Conservation (phyloP, 2,329 filamentous ascomycete species). For the Alternaria viburni region DNA sequence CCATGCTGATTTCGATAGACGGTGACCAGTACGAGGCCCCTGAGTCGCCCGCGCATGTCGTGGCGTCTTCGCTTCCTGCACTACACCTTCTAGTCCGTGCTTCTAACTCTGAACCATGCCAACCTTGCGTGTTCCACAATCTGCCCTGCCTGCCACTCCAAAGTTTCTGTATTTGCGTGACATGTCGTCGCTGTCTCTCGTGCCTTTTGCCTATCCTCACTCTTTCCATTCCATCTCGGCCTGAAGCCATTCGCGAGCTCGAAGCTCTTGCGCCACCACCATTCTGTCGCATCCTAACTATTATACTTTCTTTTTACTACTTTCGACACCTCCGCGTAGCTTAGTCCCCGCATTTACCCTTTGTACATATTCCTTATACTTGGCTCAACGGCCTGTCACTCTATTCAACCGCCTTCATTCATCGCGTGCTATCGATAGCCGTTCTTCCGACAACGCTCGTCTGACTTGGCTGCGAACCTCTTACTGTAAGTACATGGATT, state of each 20-base stretch:
- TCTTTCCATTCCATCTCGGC: slow-evolving; percentile 19
- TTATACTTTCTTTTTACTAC: slow-evolving; percentile 24
- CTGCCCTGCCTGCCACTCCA: slow-evolving; percentile 30
- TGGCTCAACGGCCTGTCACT: slow-evolving; percentile 17
- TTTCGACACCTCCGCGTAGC: slow-evolving; percentile 19
- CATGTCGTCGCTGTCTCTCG: slow-evolving; percentile 27
- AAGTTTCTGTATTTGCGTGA: slow-evolving; percentile 32
- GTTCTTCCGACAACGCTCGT: slow-evolving; percentile 31
- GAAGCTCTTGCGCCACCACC: slow-evolving; percentile 33
- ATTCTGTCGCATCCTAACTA: slow-evolving; percentile 16
- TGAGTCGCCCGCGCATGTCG: slow-evolving; percentile 27
- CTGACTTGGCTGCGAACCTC: slow-evolving; percentile 47
- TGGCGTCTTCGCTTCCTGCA: slow-evolving; percentile 36
- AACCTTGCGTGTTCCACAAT: slow-evolving; percentile 33
- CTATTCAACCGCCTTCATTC: slow-evolving; percentile 1
- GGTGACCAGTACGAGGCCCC: slow-evolving; percentile 20
- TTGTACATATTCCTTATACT: slow-evolving; percentile 18
- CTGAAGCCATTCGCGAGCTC: slow-evolving; percentile 30
- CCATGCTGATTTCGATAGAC: slow-evolving; percentile 32
- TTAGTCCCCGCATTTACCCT: slow-evolving; percentile 15
- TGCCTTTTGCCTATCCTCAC: slow-evolving; percentile 21
- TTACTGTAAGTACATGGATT: slow-evolving; percentile 43
- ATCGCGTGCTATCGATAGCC: background rate
- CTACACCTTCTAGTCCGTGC: slow-evolving; percentile 29
- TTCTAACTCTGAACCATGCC: slow-evolving; percentile 19